Percentiles rank a stretch among this genome's conserved stretches.
Evolutionary conservation across 441 rosid genomes (phyloP).

Genomic region (Euphorbia schlechtendalii): DNA sequence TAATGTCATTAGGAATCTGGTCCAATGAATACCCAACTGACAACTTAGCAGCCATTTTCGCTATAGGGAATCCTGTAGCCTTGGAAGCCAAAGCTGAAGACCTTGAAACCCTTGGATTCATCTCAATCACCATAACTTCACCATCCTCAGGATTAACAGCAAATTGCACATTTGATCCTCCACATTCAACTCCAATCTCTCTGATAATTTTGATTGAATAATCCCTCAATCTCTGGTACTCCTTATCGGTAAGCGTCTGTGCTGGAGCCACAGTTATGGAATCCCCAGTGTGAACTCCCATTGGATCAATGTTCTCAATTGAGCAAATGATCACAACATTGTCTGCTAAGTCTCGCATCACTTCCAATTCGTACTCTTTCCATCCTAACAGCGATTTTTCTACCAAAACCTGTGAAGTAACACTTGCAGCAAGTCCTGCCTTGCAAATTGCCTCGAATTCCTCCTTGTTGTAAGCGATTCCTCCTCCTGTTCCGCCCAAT

Average conservation of each 20-base stretch:
- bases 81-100: slow-evolving; percentile 95
- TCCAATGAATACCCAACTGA: slow-evolving; percentile 87
- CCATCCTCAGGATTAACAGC: slow-evolving; percentile 93
- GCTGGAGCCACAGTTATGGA: slow-evolving; percentile 96
- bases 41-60: slow-evolving; percentile 97
- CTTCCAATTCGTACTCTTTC: slow-evolving; percentile 95
- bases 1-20: slow-evolving; percentile 95
- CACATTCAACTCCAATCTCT: slow-evolving; percentile 98
- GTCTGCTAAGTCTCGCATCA: slow-evolving; percentile 93
- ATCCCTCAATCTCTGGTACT: slow-evolving; percentile 86
- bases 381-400: slow-evolving; percentile 92
- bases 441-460: slow-evolving; percentile 79
- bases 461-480: slow-evolving; percentile 85
- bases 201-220: slow-evolving; percentile 77
- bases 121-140: slow-evolving; percentile 96
- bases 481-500: slow-evolving; percentile 91
- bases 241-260: slow-evolving; percentile 86
- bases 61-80: slow-evolving; percentile 97
- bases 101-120: slow-evolving; percentile 95
- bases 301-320: slow-evolving; percentile 90
- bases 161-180: slow-evolving; percentile 95
- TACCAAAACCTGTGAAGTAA: slow-evolving; percentile 78
- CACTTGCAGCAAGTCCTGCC: slow-evolving; percentile 78
- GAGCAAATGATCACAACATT: slow-evolving; percentile 93
- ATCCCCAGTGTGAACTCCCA: slow-evolving; percentile 99